Evolutionary conservation across 805 yeast species (phyloP).

Genomic region (Aciculoconidium aculeatum): DNA sequence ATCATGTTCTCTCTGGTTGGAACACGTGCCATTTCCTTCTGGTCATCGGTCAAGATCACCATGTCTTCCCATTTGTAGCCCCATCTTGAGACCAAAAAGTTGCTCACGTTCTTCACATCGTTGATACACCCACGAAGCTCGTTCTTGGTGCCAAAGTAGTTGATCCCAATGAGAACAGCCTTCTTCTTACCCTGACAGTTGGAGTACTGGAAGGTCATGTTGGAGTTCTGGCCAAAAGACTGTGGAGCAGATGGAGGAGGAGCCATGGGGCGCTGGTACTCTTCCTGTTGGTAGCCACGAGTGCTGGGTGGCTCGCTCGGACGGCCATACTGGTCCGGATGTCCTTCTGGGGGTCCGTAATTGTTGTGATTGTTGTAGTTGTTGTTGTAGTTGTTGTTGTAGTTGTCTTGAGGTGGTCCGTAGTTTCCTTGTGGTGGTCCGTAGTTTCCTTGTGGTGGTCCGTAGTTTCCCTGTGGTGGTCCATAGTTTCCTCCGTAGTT

Average conservation of each 20-base stretch:
- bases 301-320: conserved; percentile 2
- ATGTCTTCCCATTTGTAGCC: conserved; percentile 34
- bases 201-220: conserved; percentile 34
- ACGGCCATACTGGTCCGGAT: conserved; percentile 1
- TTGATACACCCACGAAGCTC: conserved; percentile 34
- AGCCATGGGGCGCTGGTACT: conserved; percentile 9
- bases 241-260: conserved; percentile 31
- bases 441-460: conserved; percentile 9
- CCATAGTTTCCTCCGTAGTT: conserved; percentile 6
- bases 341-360: conserved; percentile 7
- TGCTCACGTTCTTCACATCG: conserved; percentile 34
- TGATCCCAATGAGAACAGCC: conserved; percentile 33
- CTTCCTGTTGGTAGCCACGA: conserved; percentile 7
- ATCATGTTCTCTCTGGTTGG: conserved; percentile 30
- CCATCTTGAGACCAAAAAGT: conserved; percentile 21
- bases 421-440: conserved; percentile 17
- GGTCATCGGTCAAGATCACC: conserved; percentile 36
- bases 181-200: conserved; percentile 32
- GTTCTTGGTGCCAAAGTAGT: conserved; percentile 26
- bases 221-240: conserved; percentile 28
- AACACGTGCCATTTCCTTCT: conserved; percentile 22
- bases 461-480: conserved; percentile 13
- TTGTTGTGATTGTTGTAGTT: conserved; percentile 9
- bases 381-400: conserved; percentile 14
- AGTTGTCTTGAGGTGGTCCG: conserved; percentile 12